phyloP scores from a whole-genome alignment of 2,329 filamentous ascomycete species.

The Penicillium palitans region DNA sequence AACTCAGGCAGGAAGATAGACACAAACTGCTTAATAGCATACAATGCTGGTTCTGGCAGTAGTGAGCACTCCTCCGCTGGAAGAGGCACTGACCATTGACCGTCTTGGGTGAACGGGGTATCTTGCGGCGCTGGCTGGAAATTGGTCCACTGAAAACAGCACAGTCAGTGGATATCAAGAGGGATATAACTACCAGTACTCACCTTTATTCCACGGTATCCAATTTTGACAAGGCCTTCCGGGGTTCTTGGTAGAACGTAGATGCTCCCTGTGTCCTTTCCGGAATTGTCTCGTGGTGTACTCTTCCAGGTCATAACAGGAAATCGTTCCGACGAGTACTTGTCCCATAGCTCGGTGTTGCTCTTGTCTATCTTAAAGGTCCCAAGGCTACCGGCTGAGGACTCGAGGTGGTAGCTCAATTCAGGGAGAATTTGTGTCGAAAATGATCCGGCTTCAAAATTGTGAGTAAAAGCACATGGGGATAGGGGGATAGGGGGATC shows the following conservation, averaged over 20 bases:
- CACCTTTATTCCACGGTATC: conserved; percentile 33
- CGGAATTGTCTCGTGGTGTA: conserved; percentile 24
- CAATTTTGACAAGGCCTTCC: conserved; percentile 32
- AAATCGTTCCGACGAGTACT: conserved; percentile 36
- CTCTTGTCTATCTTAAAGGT: conserved; percentile 30
- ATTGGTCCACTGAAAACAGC: conserved; percentile 32
- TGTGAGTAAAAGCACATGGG: background rate
- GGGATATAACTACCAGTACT: background rate
- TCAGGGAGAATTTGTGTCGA: conserved; percentile 34
- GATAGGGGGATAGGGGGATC: background rate
- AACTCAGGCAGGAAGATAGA: conserved; percentile 33
- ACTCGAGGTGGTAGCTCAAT: conserved; percentile 33
- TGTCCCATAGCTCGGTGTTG: conserved; percentile 31
- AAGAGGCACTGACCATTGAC: conserved; percentile 36
- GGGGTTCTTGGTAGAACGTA: conserved; percentile 33
- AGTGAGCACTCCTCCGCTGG: conserved; percentile 21
- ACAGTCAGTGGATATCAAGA: background rate
- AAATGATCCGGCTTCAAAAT: conserved; percentile 31
- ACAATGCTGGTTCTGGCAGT: conserved; percentile 24
- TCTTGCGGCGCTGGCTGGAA: conserved; percentile 31
- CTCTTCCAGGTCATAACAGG: conserved; percentile 38
- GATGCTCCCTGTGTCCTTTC: conserved; percentile 34
- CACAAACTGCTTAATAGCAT: conserved; percentile 25
- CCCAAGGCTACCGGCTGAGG: conserved; percentile 31
- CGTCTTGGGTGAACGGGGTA: conserved; percentile 32